Evolutionary conservation across 345 rosid genomes (phyloP), one percentile per base, ranked within the genome.

Genomic region (Salix purpurea): DNA sequence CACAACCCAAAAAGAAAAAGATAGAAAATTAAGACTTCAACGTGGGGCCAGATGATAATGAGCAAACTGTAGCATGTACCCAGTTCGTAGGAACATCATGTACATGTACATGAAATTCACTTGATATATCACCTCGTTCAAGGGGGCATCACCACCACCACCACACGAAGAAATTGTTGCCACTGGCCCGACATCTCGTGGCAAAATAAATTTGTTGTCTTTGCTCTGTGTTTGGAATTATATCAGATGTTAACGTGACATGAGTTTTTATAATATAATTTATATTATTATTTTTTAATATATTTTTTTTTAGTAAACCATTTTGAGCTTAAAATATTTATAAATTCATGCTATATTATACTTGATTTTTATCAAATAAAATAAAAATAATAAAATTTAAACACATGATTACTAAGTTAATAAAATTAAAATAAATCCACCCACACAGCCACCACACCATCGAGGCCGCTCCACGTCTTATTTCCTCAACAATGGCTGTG

Each of bases 401-500:
- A 32, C 0, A 32, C 2, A 0, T 32, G 0, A 32, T 32, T 4
- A 4, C 0, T 0, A 32, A 32, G 0, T 32, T 0, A 4, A 32
- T 32, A 32, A 32, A 32, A 32, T 0, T 32, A 32, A 4, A 32
- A 32, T 32, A 32, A 32, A 4, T 32, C 34, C 4, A 32, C 34
- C 34, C 34, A 30, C 34, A 4, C 34, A 32, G 34, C 34, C 34
- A 30, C 32, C 32, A 3, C 32, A 30, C 32, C 32, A 30, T 30
- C 4, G 32, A 30, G 32, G 32, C 32, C 32, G 32, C 32, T 30
- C 32, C 32, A 30, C 34, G 5, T 32, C 34, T 32, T 32, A 32
- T 32, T 30, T 30, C 32, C 32, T 30, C 32, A 30, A 30, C 32
- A 30, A 30, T 30, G 32, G 34, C 4, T 4, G 0, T 32, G 34